A percentile compares a stretch with the other conserved stretches of the same genome.
phyloP scores from a whole-genome alignment of 148 eudicot genomes.

The Gaultheria prostrata region DNA sequence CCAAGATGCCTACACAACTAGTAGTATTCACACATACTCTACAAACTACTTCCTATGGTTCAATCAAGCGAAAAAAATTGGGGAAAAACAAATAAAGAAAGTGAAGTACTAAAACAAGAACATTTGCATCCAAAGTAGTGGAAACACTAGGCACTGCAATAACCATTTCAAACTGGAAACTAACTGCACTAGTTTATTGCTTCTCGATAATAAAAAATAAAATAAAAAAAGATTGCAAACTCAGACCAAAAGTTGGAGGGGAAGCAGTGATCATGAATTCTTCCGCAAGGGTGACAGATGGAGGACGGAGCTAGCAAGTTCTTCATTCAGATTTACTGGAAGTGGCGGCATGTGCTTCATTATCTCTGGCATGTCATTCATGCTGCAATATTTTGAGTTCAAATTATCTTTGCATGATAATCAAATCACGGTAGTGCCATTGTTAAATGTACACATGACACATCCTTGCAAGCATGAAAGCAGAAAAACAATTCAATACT shows the following conservation, averaged over 20 bases:
- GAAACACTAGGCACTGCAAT: not conserved
- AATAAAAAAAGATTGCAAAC: not conserved
- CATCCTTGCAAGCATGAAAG: not conserved
- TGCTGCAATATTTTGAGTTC: slow-evolving; percentile 41
- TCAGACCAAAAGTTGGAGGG: not conserved
- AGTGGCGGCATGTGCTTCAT: slow-evolving; percentile 97
- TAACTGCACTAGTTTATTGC: slow-evolving; percentile 1
- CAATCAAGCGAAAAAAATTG: not conserved
- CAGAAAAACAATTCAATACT: not conserved
- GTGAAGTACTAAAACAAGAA: not conserved
- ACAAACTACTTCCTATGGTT: not conserved
- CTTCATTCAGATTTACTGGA: slow-evolving; percentile 85
- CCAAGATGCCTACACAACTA: not conserved
- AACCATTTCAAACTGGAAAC: not conserved
- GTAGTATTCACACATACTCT: slow-evolving; percentile 8
- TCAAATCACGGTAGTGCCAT: not conserved
- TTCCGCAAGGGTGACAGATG: slow-evolving; percentile 42
- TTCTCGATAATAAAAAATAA: not conserved
- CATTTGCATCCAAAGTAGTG: not conserved
- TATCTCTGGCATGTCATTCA: slow-evolving; percentile 77
- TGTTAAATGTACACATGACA: not conserved
- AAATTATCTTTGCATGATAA: slow-evolving; percentile 5
- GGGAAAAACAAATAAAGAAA: not conserved
- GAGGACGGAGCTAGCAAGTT: slow-evolving; percentile 63
- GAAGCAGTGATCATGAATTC: slow-evolving; percentile 32